Base-by-base conservation (phyloP, 2,329 filamentous ascomycete species). In the Fusarium circinatum region DNA sequence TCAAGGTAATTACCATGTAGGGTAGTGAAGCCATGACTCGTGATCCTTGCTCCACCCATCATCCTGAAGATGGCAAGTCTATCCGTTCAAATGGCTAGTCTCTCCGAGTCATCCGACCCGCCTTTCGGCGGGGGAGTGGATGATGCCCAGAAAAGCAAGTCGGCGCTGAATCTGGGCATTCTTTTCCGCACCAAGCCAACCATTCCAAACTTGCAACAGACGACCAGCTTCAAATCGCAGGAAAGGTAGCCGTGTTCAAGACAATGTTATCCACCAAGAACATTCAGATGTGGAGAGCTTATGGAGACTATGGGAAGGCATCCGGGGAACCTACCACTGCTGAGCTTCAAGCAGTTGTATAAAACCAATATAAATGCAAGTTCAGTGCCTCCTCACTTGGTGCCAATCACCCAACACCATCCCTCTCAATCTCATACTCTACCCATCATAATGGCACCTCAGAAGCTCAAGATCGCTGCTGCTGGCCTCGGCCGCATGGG, bases 401-500 rank as follows among this genome's bases (percentile, higher is more conserved):
- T 49, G 22, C 26, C 15, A 18, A 45, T 39, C 39, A 38, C 38
- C 24, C 11, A 51, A 13, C 45, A 42, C 45, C 32, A 30, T 30
- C 18, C 0, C 44, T 28, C 8, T 24, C 3, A 13, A 12, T 44
- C 42, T 18, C 10, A 47, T 13, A 47, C 24, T 47, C 18, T 22
- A 5, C 4, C 3, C 4, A 20, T 10, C 6, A 15, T 7, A 4
- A 47, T 75, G 72, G 52, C 72, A 30, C 72, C 74, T 41, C 65
- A 65, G n/a, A 81, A 79, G 63, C 78, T 86, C 68, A 81, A 84
- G 69, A 80, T 88, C 60, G 86, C 81, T 51, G 84, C 83, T 39
- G 85, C 85, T 36, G 86, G 87, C 61, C 85, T 88, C 34, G 86
- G 86, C 45, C 85, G 86, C 59, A 88, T 88, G 85, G 86, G 86